A percentile compares a stretch with the other conserved stretches of the same genome.
These are phyloP conservation scores for Komagataella pseudopastoris DNA, from an alignment of 805 yeast species.

Conservation along the genomic window DNA sequence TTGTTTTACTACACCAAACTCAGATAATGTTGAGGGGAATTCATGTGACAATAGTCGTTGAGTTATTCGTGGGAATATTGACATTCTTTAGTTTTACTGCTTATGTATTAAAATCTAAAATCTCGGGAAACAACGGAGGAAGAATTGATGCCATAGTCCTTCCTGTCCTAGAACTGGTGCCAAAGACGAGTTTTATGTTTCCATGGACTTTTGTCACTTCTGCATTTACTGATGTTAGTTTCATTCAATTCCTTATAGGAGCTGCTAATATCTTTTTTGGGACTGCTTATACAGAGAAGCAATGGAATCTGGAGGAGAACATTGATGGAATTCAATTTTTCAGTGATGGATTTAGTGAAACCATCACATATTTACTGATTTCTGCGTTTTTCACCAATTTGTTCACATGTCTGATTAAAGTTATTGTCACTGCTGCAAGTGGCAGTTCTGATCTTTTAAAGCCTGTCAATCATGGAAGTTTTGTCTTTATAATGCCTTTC, in stretches of 20 bases:
- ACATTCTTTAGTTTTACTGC: neutral
- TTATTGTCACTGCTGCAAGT: constrained; percentile 20
- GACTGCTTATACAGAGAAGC: constrained; percentile 32
- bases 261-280: constrained; percentile 22
- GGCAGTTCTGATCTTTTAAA: constrained; percentile 19
- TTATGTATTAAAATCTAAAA: neutral
- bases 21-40: constrained; percentile 5
- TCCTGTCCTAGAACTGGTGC: constrained; percentile 53
- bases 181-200: constrained; percentile 34
- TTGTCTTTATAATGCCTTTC: constrained; percentile 35
- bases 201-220: constrained; percentile 58
- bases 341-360: constrained; percentile 20
- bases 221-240: constrained; percentile 47
- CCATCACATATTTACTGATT: constrained; percentile 34
- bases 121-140: neutral
- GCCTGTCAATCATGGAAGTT: constrained; percentile 39
- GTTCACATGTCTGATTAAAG: constrained; percentile 27
- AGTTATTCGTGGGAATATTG: constrained; percentile 25
- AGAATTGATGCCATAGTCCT: constrained; percentile 11
- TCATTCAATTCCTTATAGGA: constrained; percentile 30
- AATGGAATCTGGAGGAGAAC: constrained; percentile 23
- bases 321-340: constrained; percentile 6
- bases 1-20: neutral
- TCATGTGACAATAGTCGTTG: constrained; percentile 34
- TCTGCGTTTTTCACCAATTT: constrained; percentile 46